phyloP scores from a whole-genome alignment of 2,329 filamentous ascomycete species.

The Aspergillus thermomutatus region DNA sequence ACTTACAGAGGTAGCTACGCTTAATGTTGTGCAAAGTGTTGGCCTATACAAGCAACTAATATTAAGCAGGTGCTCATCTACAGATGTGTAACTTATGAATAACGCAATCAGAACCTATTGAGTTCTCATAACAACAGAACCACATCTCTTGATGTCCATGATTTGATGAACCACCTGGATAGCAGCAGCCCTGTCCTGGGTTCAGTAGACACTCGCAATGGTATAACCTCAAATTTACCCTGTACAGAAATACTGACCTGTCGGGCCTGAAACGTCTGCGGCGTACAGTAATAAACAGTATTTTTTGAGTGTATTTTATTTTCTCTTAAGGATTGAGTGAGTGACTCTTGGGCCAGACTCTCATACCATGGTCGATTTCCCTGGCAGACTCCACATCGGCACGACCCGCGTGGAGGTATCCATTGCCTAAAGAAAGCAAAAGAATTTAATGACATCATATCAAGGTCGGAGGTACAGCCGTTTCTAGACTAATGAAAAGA shows the following conservation, averaged over 20 bases:
- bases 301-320: background rate
- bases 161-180: background rate
- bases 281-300: background rate
- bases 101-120: background rate
- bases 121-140: background rate
- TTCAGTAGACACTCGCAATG: background rate
- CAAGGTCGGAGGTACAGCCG: background rate
- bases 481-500: background rate
- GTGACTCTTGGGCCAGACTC: background rate
- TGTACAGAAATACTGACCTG: background rate
- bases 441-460: background rate
- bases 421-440: constrained; percentile 1
- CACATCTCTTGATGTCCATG: background rate
- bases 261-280: background rate
- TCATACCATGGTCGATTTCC: background rate
- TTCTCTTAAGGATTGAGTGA: background rate
- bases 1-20: background rate
- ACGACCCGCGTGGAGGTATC: constrained; percentile 17
- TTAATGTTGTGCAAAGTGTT: background rate
- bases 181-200: too few species aligned
- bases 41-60: background rate
- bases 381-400: constrained; percentile 11
- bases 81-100: background rate
- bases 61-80: background rate
- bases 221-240: background rate